phyloP scores from a whole-genome alignment of 2,329 filamentous ascomycete genomes.

The Aureobasidium melanogenum region DNA sequence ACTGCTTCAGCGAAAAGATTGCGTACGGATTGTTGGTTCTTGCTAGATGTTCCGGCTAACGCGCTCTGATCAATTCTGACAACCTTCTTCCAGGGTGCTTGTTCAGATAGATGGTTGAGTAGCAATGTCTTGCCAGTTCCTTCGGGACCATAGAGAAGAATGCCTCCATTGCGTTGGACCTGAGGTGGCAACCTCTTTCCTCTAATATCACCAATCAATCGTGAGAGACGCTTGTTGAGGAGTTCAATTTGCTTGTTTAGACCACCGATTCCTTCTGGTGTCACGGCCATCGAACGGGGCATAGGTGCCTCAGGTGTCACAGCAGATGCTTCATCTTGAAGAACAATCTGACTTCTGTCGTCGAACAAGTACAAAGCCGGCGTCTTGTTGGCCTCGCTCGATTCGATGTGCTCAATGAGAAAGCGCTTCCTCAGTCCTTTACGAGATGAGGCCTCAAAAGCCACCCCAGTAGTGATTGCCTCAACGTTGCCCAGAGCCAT shows the following conservation, averaged over 20 bases:
- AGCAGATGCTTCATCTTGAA: slow-evolving; percentile 14
- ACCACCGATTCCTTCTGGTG: slow-evolving; percentile 53
- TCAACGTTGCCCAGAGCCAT: slow-evolving; percentile 46
- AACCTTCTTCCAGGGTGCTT: slow-evolving; percentile 60
- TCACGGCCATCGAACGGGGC: slow-evolving; percentile 21
- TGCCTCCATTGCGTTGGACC: slow-evolving; percentile 40
- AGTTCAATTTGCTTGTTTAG: slow-evolving; percentile 53
- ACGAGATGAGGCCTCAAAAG: slow-evolving; percentile 55
- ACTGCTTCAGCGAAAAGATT: slow-evolving; percentile 62
- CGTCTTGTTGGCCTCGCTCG: slow-evolving; percentile 13
- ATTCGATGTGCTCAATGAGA: slow-evolving; percentile 47
- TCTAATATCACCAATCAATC: slow-evolving; percentile 22
- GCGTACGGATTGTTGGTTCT: slow-evolving; percentile 45
- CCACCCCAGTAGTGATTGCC: slow-evolving; percentile 59
- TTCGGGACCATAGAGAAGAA: slow-evolving; percentile 70
- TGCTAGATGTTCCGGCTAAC: slow-evolving; percentile 31
- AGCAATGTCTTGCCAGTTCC: slow-evolving; percentile 80
- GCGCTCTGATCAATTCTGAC: slow-evolving; percentile 47
- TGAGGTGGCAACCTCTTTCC: slow-evolving; percentile 10
- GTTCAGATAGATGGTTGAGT: slow-evolving; percentile 52
- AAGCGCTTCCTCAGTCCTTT: slow-evolving; percentile 54
- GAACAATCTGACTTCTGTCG: slow-evolving; percentile 22
- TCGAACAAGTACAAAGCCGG: slow-evolving; percentile 14
- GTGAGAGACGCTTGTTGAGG: slow-evolving; percentile 57
- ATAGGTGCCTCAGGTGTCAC: slow-evolving; percentile 5